phyloP scores from a whole-genome alignment of 805 yeast genomes.

The Wickerhamomyces pijperi region DNA sequence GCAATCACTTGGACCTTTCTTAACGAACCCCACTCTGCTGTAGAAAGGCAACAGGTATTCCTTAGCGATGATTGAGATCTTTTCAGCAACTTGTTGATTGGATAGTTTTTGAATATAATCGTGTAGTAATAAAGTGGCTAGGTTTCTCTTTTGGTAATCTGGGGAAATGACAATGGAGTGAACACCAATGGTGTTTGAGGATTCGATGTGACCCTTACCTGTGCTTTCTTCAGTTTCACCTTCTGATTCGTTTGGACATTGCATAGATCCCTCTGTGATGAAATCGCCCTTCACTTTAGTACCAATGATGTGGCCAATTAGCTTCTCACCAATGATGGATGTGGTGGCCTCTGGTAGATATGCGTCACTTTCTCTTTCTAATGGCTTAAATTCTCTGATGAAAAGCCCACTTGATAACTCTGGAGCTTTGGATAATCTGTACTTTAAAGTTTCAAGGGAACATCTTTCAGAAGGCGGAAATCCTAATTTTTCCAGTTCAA shows the following conservation, averaged over 20 bases:
- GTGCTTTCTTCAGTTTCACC: conserved; percentile 11
- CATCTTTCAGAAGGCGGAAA: conserved; percentile 67
- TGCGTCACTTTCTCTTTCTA: conserved; percentile 11
- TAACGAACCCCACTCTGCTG: conserved; percentile 68
- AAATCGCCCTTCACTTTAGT: conserved; percentile 48
- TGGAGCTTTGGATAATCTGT: conserved; percentile 74
- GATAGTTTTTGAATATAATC: conserved; percentile 87
- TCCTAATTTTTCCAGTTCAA: conserved; percentile 52
- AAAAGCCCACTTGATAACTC: conserved; percentile 87
- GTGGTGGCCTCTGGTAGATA: conserved; percentile 17
- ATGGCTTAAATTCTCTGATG: conserved; percentile 44
- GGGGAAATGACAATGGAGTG: conserved; percentile 76
- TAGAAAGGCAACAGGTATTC: conserved; percentile 63
- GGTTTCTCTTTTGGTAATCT: conserved; percentile 66
- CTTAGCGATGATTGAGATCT: conserved; percentile 66
- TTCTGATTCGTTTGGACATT: conserved; percentile 37
- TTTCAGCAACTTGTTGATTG: conserved; percentile 77
- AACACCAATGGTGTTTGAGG: conserved; percentile 63
- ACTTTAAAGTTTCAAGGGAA: conserved; percentile 46
- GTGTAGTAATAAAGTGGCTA: conserved; percentile 73
- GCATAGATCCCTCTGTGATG: conserved; percentile 53
- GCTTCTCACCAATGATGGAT: conserved; percentile 42
- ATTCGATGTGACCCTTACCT: conserved; percentile 58
- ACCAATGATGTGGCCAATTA: conserved; percentile 74
- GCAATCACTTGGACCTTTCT: conserved; percentile 54